A percentile compares a stretch with the other conserved stretches of the same genome.
phyloP scores from a whole-genome alignment of 1,284 basidiomycete species.

The Trametes polyzona region DNA sequence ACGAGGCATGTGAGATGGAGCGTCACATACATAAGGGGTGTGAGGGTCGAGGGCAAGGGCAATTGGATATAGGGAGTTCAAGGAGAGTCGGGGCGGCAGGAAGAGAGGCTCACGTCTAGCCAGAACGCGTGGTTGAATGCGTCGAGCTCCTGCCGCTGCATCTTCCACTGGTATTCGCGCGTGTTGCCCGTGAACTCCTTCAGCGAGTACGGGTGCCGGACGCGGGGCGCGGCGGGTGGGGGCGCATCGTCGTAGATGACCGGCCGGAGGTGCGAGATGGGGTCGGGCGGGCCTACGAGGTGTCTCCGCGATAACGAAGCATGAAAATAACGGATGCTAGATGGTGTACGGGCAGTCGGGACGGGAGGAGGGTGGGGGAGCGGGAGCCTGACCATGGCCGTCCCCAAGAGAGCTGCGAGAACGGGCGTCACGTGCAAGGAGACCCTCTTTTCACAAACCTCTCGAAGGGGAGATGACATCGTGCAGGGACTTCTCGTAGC shows the following conservation, averaged over 20 bases:
- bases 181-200: conserved; percentile 58
- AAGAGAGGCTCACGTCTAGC: conserved; percentile 59
- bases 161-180: conserved; percentile 67
- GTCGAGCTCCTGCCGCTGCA: conserved; percentile 70
- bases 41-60: background rate
- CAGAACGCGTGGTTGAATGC: conserved; percentile 76
- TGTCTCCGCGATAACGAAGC: conserved; percentile 43
- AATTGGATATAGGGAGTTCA: background rate
- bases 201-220: conserved; percentile 73
- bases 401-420: conserved; percentile 15
- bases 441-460: background rate
- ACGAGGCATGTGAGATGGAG: background rate
- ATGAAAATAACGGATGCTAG: conserved; percentile 43
- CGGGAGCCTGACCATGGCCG: conserved; percentile 26
- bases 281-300: conserved; percentile 73
- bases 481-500: background rate
- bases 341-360: background rate
- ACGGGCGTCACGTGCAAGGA: conserved; percentile 12
- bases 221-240: conserved; percentile 29
- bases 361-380: conserved; percentile 4
- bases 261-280: conserved; percentile 77
- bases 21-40: background rate
- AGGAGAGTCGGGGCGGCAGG: background rate
- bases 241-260: conserved; percentile 68
- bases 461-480: too few species aligned